A percentile compares a stretch with the other conserved stretches of the same genome.
These are phyloP conservation scores for Taphrina confusa DNA, from an alignment of 1,139 yeast species.

Conservation along the genomic window DNA sequence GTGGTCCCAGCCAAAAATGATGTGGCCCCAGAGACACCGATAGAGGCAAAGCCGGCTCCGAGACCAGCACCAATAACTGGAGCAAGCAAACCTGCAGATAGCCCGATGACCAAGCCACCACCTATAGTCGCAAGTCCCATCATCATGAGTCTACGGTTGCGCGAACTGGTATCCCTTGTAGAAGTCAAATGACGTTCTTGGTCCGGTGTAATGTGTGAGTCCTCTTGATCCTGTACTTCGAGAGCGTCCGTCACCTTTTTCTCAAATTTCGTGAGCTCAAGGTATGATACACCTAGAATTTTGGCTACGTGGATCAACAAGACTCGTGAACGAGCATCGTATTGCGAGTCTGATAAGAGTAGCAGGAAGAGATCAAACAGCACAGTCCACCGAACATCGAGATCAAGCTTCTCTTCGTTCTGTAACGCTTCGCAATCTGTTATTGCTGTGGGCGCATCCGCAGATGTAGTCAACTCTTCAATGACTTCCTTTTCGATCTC, in stretches of 20 bases:
- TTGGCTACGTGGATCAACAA: constrained; percentile 67
- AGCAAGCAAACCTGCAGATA: constrained; percentile 92
- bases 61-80: constrained; percentile 98
- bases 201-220: constrained; percentile 69
- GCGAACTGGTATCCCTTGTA: constrained; percentile 64
- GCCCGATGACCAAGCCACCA: constrained; percentile 89
- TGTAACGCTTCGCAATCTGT: constrained; percentile 10
- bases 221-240: constrained; percentile 65
- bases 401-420: constrained; percentile 11
- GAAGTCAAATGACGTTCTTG: constrained; percentile 58
- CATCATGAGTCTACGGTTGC: constrained; percentile 71
- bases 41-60: constrained; percentile 94
- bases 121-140: constrained; percentile 97
- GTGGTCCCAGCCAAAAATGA: constrained; percentile 96
- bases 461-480: neutral
- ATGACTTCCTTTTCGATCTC: neutral
- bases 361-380: constrained; percentile 84
- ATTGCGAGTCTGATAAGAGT: constrained; percentile 77
- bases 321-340: constrained; percentile 85
- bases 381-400: constrained; percentile 90
- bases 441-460: constrained; percentile 22
- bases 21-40: constrained; percentile 88
- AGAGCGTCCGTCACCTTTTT: constrained; percentile 84
- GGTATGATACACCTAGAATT: constrained; percentile 56
- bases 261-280: constrained; percentile 86